Evolutionary conservation across 2,329 filamentous ascomycete species (phyloP).

Genomic region (Arthroderma sp.): DNA sequence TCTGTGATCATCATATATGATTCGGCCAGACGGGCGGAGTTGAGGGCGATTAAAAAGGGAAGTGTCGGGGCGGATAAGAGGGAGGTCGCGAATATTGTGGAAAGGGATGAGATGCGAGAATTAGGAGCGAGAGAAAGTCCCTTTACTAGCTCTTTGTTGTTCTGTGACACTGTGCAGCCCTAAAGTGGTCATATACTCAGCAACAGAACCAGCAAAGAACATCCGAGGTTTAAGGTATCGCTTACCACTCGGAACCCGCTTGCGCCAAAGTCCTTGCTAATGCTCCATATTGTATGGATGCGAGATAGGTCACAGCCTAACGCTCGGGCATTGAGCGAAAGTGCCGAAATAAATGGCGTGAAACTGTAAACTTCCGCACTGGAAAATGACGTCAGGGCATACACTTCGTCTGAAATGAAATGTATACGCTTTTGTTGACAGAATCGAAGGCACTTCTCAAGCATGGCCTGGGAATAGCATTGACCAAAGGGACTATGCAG

Average conservation of each 20-base stretch:
- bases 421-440: constrained; percentile 14
- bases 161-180: constrained; percentile 15
- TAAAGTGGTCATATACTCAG: constrained; percentile 3
- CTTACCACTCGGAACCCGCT: constrained; percentile 13
- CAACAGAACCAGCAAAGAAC: neutral
- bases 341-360: constrained; percentile 10
- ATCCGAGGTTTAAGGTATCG: neutral
- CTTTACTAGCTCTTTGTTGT: constrained; percentile 11
- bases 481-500: constrained; percentile 17
- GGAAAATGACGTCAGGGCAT: constrained; percentile 13
- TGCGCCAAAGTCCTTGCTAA: constrained; percentile 13
- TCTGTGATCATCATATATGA: constrained; percentile 15
- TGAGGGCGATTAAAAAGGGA: constrained; percentile 13
- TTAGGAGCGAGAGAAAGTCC: constrained; percentile 12
- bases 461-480: constrained; percentile 13
- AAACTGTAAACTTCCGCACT: constrained; percentile 9
- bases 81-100: constrained; percentile 12
- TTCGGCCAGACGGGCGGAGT: constrained; percentile 13
- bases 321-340: constrained; percentile 8
- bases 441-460: constrained; percentile 14
- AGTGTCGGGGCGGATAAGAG: constrained; percentile 15
- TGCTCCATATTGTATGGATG: constrained; percentile 14
- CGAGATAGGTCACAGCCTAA: constrained; percentile 11
- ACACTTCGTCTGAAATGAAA: constrained; percentile 19
- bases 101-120: constrained; percentile 14